These are phyloP conservation scores for Eucalyptus brandiana DNA, from an alignment of 345 rosid genomes.

Conservation along the genomic window DNA sequence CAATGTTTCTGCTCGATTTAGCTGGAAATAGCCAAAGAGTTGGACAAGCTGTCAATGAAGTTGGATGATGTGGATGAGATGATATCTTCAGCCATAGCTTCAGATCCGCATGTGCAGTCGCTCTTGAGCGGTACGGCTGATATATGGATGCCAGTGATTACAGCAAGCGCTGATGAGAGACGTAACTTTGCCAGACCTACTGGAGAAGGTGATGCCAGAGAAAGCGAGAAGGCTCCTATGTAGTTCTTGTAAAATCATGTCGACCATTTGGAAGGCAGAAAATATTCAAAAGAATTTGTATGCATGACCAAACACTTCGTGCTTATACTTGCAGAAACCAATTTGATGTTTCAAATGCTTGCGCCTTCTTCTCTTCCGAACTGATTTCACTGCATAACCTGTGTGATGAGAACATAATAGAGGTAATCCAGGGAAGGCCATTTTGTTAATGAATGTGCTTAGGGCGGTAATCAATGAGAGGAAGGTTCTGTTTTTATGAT, in stretches of 20 bases:
- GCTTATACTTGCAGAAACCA: not conserved
- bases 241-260: not conserved
- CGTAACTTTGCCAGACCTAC: slow-evolving; percentile 40
- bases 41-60: slow-evolving; percentile 75
- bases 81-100: slow-evolving; percentile 60
- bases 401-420: not conserved
- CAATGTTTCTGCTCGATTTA: not conserved
- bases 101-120: slow-evolving; percentile 65
- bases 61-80: slow-evolving; percentile 73
- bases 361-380: not conserved
- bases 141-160: slow-evolving; percentile 82
- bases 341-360: not conserved
- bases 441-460: not conserved
- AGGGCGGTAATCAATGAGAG: not conserved
- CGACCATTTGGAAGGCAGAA: not conserved
- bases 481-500: not conserved
- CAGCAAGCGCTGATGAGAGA: slow-evolving; percentile 65
- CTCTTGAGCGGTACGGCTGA: slow-evolving; percentile 72
- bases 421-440: not conserved
- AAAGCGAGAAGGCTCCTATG: not conserved
- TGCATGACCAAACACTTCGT: not conserved
- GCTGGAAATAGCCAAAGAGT: slow-evolving; percentile 73
- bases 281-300: not conserved
- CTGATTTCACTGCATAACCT: not conserved
- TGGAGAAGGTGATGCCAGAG: not conserved